Evolutionary conservation across 1,139 yeast genomes (phyloP), one percentile per base, ranked within the genome.

Genomic region (Pichia sp.): DNA sequence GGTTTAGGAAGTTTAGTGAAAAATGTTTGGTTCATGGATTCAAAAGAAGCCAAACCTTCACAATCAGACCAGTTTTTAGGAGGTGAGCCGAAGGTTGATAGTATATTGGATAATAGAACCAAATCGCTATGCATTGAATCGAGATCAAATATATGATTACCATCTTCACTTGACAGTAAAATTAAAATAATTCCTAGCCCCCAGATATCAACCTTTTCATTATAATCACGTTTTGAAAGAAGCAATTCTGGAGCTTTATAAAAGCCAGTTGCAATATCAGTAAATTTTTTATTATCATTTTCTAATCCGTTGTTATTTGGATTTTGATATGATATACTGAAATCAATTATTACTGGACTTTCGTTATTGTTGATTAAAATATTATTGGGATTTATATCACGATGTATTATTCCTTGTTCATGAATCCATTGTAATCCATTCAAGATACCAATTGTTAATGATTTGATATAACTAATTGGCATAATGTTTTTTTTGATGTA

Each of bases 181-280:
- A 86, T 78, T 50, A 84, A 61, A 1, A 87, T 57, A 9, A 92
- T 75, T 2, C 92, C 95, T 20, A 83, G 61, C 0, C 87, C 71
- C 97, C 97, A 92, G 27, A 88, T 71, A 61, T 92, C 98, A 5
- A 90, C 70, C 40, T 76, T 80, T 39, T 62, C 64, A 2, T 76
- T 68, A 63, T 92, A 92, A 51, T 75, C 72, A 9, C 72, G 61
- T n/a, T 78, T 69, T 0, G 94, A 89, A 50, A 88, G 77, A 43
- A 92, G 68, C 43, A 87, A 68, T 60, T 92, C 97, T 0, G 97
- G 95, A 0, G 97, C 85, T 57, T 88, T 84, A 67, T 82, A 92
- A 41, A 76, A 74, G 0, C 85, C 81, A 0, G 96, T 85, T 26
- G 87, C 77, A 4, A 92, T 82, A 60, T 89, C 96, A 9, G 81